Percentiles rank a stretch among this genome's conserved stretches.
Conservation (phyloP, 495 filamentous ascomycete genomes). For the Tetracladium setigerum region DNA sequence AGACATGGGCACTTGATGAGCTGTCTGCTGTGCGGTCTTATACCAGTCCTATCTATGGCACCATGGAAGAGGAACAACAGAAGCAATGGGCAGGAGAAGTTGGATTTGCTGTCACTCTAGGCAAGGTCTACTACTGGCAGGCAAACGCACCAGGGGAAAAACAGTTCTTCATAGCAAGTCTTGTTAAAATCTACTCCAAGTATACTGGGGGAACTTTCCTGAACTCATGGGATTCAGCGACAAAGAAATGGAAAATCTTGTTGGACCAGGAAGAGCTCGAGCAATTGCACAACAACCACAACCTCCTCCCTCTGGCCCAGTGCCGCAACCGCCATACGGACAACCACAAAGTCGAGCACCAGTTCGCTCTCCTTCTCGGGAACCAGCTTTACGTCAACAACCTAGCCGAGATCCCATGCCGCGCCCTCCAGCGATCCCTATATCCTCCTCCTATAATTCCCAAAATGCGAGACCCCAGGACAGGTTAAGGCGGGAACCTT, state of each 20-base stretch:
- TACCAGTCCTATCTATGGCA: conserved; percentile 44
- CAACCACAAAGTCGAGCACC: conserved; percentile 24
- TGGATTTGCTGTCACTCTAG: conserved; percentile 83
- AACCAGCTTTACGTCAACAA: conserved; percentile 33
- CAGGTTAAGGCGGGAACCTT: conserved; percentile 22
- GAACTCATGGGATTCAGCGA: conserved; percentile 74
- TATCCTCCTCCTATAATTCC: conserved; percentile 16
- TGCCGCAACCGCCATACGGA: conserved; percentile 4
- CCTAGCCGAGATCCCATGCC: conserved; percentile 39
- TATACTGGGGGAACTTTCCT: conserved; percentile 82
- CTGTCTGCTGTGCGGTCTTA: conserved; percentile 74
- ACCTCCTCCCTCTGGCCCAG: neutral
- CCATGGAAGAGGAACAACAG: conserved; percentile 52
- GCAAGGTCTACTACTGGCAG: conserved; percentile 97
- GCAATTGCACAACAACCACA: conserved; percentile 5
- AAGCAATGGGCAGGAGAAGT: conserved; percentile 70
- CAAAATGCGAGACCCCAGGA: conserved; percentile 24
- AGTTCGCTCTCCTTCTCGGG: conserved; percentile 34
- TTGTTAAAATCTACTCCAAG: conserved; percentile 92
- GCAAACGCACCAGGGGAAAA: conserved; percentile 88
- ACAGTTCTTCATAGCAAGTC: conserved; percentile 91
- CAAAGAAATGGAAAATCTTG: conserved; percentile 55
- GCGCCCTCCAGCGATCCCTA: conserved; percentile 25
- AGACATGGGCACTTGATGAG: conserved; percentile 94
- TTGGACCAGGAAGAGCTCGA: conserved; percentile 2